Base-by-base conservation (phyloP, 805 yeast species). In the Candida maris region DNA sequence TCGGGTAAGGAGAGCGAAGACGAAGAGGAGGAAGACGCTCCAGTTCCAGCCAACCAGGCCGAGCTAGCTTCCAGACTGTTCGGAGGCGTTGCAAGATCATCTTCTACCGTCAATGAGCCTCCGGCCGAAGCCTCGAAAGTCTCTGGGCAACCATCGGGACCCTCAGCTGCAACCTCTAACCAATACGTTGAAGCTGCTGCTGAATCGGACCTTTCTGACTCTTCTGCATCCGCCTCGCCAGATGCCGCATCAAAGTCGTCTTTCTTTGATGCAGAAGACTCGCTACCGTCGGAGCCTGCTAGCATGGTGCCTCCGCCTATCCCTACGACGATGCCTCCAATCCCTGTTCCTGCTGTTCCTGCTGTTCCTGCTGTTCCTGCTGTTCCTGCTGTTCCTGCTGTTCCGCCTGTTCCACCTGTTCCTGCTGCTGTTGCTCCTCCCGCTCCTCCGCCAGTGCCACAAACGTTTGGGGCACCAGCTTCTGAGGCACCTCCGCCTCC, bases 31-130 rank as follows among this genome's bases (percentile, higher is more conserved):
- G 76, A 71, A 34, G 79, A 73, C 32, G 35, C 68, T 48, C 52
- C 77, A 59, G 45, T 49, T 15, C 66, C 71, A 38, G 70, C 71
- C 0, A 79, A 77, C 27, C 79, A 79, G 27, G 78, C 79, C 2
- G 73, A 73, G 35, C 59, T 75, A 35, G 81, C 81, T 1, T 71
- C 70, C 32, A 59, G 75, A 54, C 56, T 75, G 34, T 75, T 75
- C 53, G 79, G 79, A 15, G 78, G 79, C 5, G 78, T 77, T 4
- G 65, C 68, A 67, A 56, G 70, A 9, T 67, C 65, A 2, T 22
- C 45, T 8, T 42, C 52, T 4, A 41, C 48, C 21, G 37, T 37
- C 17, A 35, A 29, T 27, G 67, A 41, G 30, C 27, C 45, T 6
- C 34, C 39, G 2, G 32, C 43, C 19, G 14, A 27, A 8, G 4